Conservation (phyloP, 2,329 filamentous ascomycete genomes). For the Gaeumannomyces sp. region DNA sequence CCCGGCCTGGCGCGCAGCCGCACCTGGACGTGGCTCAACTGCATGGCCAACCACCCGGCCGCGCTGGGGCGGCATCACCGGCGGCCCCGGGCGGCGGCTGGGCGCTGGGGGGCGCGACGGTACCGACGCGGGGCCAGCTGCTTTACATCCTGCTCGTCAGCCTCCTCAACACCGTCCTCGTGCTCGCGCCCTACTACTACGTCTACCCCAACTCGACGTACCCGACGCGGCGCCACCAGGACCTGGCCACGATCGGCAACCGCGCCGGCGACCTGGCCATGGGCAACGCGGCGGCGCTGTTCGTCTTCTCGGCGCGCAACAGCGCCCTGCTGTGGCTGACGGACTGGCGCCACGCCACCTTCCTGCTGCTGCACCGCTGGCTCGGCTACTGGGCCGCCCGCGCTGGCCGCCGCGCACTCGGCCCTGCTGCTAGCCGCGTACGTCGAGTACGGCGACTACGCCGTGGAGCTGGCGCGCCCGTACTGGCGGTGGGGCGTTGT, state of each 20-base stretch:
- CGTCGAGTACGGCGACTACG: slow-evolving; percentile 26
- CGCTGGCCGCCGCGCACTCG: slow-evolving; percentile 41
- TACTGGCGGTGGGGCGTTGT: slow-evolving; percentile 12
- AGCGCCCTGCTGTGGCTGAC: slow-evolving; percentile 42
- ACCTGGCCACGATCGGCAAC: slow-evolving; percentile 10
- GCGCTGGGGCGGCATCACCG: slow-evolving; percentile 26
- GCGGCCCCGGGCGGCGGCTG: slow-evolving; percentile 22
- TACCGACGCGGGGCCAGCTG: slow-evolving; percentile 21
- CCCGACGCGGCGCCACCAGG: slow-evolving; percentile 5
- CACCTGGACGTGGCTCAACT: slow-evolving; percentile 23
- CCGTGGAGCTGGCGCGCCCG: slow-evolving; percentile 10
- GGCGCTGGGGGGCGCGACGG: slow-evolving; percentile 15
- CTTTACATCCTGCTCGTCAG: slow-evolving; percentile 15
- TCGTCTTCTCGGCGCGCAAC: slow-evolving; percentile 41
- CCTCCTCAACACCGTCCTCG: slow-evolving; percentile 15
- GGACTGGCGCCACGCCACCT: slow-evolving; percentile 44
- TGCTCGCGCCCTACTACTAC: slow-evolving; percentile 7
- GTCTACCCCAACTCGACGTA: slow-evolving; percentile 9
- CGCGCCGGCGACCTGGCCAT: slow-evolving; percentile 13
- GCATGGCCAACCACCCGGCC: slow-evolving; percentile 26
- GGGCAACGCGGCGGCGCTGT: slow-evolving; percentile 22
- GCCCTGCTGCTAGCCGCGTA: slow-evolving; percentile 40
- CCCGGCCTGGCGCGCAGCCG: slow-evolving; percentile 21
- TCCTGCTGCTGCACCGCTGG: slow-evolving; percentile 43
- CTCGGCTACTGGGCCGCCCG: slow-evolving; percentile 35